Evolutionary conservation across 192 early-diverging fungal genomes (phyloP), one percentile per base, ranked within the genome.

Genomic region (Mortierella claussenii): DNA sequence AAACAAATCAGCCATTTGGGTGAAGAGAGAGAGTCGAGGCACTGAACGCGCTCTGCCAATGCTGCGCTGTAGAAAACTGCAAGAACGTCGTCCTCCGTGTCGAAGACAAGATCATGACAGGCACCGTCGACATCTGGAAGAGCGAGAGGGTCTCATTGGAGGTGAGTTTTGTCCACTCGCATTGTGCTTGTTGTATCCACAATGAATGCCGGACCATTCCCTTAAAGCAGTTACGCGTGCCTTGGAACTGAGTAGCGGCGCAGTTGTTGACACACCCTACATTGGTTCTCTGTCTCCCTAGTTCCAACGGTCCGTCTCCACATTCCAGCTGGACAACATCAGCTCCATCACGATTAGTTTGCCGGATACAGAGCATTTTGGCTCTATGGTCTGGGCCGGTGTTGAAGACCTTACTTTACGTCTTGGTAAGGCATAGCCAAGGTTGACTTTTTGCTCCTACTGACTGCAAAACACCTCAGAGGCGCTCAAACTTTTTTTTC

Each of bases 91-190:
- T 36, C 7, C 42, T 76, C 54, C 59, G 54, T 42, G 37, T 76
- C 40, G 64, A 76, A 46, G 73, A 31, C 52, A 76, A 76, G 73
- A 52, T 76, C 46, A 21, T 76, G 50, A 76, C 73, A 1, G 73
- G 73, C 24, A 62, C 51, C 6, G 73, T 76, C 30, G 73, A 76
- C 24, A 47, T 62, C 21, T 76, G 73, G 73, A 76, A 67, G 54
- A 62, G 73, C 44, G 65, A 62, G 36, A 57, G 51, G 13, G 26
- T 76, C 36, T 40, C 46, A 8, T 46, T 76, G 31, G 58, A 76
- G 1, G 73, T 76, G 67, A 26, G 65, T 0, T 23, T 33, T n/a
- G n/a, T n/a, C n/a, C n/a, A n/a, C n/a, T n/a, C n/a, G n/a, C n/a
- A n/a, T n/a, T n/a, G n/a, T n/a, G n/a, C n/a, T n/a, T n/a, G n/a